Evolutionary conservation across 179 eudicot species (phyloP).

Genomic region (Patellifolia procumbens): DNA sequence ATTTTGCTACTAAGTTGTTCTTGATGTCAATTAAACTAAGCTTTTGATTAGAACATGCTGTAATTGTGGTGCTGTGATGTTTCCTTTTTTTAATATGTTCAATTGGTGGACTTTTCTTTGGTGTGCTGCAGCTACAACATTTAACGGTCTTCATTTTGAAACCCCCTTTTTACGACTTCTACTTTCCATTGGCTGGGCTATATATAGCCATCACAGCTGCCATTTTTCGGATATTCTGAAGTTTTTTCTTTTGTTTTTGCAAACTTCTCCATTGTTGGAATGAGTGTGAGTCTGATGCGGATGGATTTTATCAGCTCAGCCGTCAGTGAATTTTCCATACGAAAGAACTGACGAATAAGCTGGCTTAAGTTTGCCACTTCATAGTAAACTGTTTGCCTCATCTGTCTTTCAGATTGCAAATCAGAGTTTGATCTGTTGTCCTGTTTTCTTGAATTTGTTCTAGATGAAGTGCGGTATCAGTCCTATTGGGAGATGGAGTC

Average conservation of each 20-base stretch:
- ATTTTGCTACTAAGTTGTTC: no score
- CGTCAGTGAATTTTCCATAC: conserved; percentile 38
- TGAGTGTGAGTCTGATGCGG: conserved; percentile 97
- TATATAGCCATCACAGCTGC: conserved; percentile 66
- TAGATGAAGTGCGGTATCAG: conserved; percentile 60
- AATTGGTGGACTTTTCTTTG: conserved; percentile 1
- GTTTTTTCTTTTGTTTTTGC: conserved; percentile 74
- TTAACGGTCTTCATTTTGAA: conserved; percentile 89
- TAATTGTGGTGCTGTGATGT: background rate
- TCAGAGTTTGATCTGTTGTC: conserved; percentile 92
- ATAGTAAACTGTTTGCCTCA: background rate
- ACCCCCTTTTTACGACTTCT: conserved; percentile 82
- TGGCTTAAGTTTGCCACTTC: no score
- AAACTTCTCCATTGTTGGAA: conserved; percentile 86
- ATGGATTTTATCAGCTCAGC: conserved; percentile 98
- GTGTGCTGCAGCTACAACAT: conserved; percentile 73
- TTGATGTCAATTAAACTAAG: background rate
- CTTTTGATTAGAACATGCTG: background rate
- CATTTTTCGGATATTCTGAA: conserved; percentile 61
- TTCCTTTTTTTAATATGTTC: background rate
- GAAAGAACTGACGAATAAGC: background rate
- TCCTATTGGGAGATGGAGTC: conserved; percentile 72
- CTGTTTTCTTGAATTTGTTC: conserved; percentile 74
- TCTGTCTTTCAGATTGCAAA: conserved; percentile 70
- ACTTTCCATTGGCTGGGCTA: conserved; percentile 64